phyloP scores from a whole-genome alignment of 495 filamentous ascomycete species.

The Aspergillus bridgeri region DNA sequence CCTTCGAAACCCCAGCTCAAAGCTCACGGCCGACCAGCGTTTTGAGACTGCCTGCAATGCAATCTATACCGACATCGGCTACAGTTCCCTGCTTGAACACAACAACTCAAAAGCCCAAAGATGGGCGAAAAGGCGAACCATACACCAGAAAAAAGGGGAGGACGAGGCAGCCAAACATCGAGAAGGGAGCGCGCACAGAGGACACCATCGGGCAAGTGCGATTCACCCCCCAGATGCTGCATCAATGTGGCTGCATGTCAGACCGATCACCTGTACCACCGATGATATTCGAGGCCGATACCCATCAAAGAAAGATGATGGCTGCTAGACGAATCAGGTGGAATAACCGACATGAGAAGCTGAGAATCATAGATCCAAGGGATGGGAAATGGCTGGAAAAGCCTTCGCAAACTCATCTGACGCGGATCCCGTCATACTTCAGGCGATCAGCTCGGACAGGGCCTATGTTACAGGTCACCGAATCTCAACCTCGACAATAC shows the following conservation, averaged over 20 bases:
- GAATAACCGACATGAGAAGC: constrained; percentile 7
- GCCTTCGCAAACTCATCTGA: no score
- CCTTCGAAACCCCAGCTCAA: not conserved
- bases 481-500: constrained; percentile 29
- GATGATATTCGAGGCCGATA: not conserved
- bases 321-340: constrained; percentile 6
- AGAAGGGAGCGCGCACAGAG: no score
- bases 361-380: not conserved
- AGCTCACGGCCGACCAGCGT: not conserved
- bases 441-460: not conserved
- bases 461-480: constrained; percentile 14
- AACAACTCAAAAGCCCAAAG: no score
- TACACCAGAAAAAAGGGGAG: no score
- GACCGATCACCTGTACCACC: not conserved
- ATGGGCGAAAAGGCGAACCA: no score
- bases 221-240: not conserved
- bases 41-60: not conserved
- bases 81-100: not conserved
- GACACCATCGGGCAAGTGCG: not conserved
- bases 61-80: not conserved
- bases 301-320: not conserved
- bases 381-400: not conserved
- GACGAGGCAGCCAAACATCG: no score
- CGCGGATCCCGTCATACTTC: not conserved
- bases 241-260: not conserved